Evolutionary conservation across 805 yeast species (phyloP), one percentile per base, ranked within the genome.

Genomic region (Cyberlindnera euphorbiae): DNA sequence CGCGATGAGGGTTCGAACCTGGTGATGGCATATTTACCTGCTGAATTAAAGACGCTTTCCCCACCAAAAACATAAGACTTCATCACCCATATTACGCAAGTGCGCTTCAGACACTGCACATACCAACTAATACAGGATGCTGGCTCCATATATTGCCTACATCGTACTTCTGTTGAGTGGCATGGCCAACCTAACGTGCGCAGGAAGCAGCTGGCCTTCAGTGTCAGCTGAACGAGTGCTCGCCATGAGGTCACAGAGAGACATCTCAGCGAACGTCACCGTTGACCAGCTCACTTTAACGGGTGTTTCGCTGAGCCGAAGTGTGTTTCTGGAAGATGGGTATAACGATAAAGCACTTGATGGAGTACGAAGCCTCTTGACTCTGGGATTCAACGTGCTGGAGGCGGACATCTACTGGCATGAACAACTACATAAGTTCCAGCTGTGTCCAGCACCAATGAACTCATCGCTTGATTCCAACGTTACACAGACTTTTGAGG

Each of bases 321-420:
- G 58, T 0, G 26, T 73, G 2, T 66, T 62, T 35, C 48, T 58
- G 9, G 32, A 32, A 0, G 35, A 38, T 1, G 66, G 69, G 0
- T 68, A 66, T 30, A 59, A 56, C 8, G 26, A 54, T 0, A 45
- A 50, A 1, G 47, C 71, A 0, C 33, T 71, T 9, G 18, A 32
- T 1, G 38, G 43, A 2, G 45, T 71, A 2, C 35, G 47, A 5
- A 36, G 44, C 0, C 32, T 76, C 14, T 45, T 80, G 28, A 47
- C 54, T 25, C 55, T 56, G 2, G 83, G 83, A 0, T 58, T 69
- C 1, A 70, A 67, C 35, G 55, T 66, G 0, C 52, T 77, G n/a
- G 56, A 62, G 36, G 34, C 79, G 4, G 84, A 82, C 49, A 36
- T 79, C 18, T 79, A 77, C 53, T 72, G 75, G 66, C 74, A 73